Evolutionary conservation across 2,329 filamentous ascomycete genomes (phyloP), one percentile per base, ranked within the genome.

Genomic region (Bipolaris oryzae): DNA sequence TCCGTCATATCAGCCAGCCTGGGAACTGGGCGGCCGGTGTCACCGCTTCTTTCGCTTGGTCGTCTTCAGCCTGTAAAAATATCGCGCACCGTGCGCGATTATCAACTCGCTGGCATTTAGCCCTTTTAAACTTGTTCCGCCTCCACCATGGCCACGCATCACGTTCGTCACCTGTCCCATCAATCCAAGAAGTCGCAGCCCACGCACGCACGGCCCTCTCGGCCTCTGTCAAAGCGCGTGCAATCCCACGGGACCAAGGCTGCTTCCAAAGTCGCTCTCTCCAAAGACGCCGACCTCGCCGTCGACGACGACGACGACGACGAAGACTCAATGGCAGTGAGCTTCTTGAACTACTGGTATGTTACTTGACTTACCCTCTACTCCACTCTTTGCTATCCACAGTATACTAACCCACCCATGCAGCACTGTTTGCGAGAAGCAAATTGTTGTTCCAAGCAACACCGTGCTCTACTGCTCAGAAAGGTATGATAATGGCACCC

Each of bases 371-470:
- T 4, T 9, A 38, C 7, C 33, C 13, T n/a, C 37, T 53, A 54
- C 37, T 13, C 41, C 20, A 25, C 15, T 34, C 9, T 23, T 35
- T 18, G n/a, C 28, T 7, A 25, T 34, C 45, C 34, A 41, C 55
- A 43, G 20, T 20, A 44, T 55, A 38, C 62, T 68, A 51, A 64
- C 48, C 13, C 44, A 15, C 1, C 38, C 7, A 28, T 34, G 35
- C 68, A 88, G 85, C 75, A 82, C 85, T 61, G 86, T 83, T 69
- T 88, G 86, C 74, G 86, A 88, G 73, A 86, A 82, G 72, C 85
- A 88, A 76, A 88, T 88, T 66, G 81, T 85, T 50, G 81, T 83
- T 31, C 86, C 86, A 15, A 82, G 82, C 71, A 84, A 84, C 68
- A 80, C 80, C 15, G 79, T 87, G 38, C 78, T 88, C 42, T 88